Conservation (phyloP, 2,329 filamentous ascomycete genomes). For the Mycosphaerelloides madeirae region DNA sequence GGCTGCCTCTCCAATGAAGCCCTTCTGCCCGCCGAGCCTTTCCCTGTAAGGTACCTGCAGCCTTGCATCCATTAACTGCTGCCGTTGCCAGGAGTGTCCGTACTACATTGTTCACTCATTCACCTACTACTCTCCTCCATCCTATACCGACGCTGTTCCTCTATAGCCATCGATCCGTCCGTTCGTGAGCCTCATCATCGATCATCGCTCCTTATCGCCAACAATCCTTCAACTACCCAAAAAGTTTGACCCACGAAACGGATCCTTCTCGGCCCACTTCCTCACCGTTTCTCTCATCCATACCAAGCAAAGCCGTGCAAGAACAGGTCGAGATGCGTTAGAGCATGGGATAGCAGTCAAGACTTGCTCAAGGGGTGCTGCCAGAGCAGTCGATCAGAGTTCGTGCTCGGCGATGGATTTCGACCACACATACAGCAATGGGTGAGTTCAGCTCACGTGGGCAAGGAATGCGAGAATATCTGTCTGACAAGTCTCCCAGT, state of each 20-base stretch:
- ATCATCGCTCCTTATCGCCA: too few species aligned
- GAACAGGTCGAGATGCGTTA: slow-evolving; percentile 8
- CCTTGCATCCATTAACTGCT: slow-evolving; percentile 12
- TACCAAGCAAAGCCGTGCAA: not conserved
- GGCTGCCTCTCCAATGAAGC: slow-evolving; percentile 20
- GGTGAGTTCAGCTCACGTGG: slow-evolving; percentile 10
- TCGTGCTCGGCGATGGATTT: slow-evolving; percentile 17
- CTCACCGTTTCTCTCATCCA: too few species aligned
- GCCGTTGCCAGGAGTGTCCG: slow-evolving; percentile 16
- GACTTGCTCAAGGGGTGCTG: slow-evolving; percentile 13
- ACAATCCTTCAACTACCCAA: too few species aligned
- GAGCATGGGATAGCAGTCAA: slow-evolving; percentile 3
- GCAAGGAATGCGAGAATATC: slow-evolving; percentile 1
- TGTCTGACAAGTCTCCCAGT: slow-evolving; percentile 26
- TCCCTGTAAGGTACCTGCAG: slow-evolving; percentile 23
- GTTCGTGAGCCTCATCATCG: too few species aligned
- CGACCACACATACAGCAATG: slow-evolving; percentile 19
- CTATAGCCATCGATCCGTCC: too few species aligned
- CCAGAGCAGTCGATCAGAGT: slow-evolving; percentile 5
- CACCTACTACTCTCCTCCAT: not conserved
- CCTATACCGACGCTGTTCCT: too few species aligned
- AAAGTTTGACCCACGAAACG: too few species aligned
- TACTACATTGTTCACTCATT: slow-evolving; percentile 1
- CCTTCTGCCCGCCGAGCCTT: slow-evolving; percentile 17
- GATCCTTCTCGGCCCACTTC: too few species aligned